These are phyloP conservation scores for Pelargonium cotyledonis DNA, from an alignment of 441 rosid species.

Conservation along the genomic window DNA sequence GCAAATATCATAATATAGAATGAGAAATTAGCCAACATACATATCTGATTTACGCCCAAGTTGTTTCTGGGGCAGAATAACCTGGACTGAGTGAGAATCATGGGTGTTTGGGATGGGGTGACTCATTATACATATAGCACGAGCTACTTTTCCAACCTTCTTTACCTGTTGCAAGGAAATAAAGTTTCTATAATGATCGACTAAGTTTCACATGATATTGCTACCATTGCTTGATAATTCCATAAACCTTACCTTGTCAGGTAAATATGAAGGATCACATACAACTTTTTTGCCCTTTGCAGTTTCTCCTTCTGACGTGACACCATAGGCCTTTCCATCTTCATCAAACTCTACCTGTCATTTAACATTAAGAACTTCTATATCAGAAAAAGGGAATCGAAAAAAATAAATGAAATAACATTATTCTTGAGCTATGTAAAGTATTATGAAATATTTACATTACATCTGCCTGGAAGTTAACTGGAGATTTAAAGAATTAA, in stretches of 20 bases:
- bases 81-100: slow-evolving; percentile 59
- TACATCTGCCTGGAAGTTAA: too few relatives aligned
- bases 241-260: slow-evolving; percentile 40
- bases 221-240: background rate
- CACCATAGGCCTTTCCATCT: slow-evolving; percentile 54
- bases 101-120: slow-evolving; percentile 62
- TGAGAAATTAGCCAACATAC: slow-evolving; percentile 23
- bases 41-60: slow-evolving; percentile 71
- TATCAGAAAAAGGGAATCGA: too few relatives aligned
- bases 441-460: too few relatives aligned
- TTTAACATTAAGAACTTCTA: background rate
- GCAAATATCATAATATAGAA: background rate
- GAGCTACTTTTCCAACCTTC: slow-evolving; percentile 55
- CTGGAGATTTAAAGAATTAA: too few relatives aligned
- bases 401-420: too few relatives aligned
- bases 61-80: slow-evolving; percentile 75
- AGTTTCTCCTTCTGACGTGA: slow-evolving; percentile 63
- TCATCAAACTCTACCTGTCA: slow-evolving; percentile 56
- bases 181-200: background rate
- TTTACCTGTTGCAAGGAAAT: slow-evolving; percentile 34
- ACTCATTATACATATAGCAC: slow-evolving; percentile 68
- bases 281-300: slow-evolving; percentile 71
- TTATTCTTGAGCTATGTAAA: too few relatives aligned
- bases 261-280: slow-evolving; percentile 62
- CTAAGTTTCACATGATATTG: slow-evolving; percentile 4